phyloP scores from a whole-genome alignment of 2,329 filamentous ascomycete species.

The Calonectria henricotiae region DNA sequence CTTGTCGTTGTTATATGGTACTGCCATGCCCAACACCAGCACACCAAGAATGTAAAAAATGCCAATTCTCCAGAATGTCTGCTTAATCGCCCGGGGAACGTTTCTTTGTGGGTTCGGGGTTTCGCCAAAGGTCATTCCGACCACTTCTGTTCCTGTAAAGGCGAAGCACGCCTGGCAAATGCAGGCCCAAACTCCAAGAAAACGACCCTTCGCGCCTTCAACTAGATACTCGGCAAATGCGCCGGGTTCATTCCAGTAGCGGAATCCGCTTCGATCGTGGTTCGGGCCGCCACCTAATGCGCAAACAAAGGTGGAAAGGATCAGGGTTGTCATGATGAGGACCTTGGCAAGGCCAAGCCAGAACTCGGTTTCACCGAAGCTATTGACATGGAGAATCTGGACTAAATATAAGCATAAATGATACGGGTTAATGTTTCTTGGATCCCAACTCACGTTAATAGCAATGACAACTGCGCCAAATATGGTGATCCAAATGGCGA shows the following conservation, averaged over 20 bases:
- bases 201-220: slow-evolving; percentile 56
- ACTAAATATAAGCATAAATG: not conserved
- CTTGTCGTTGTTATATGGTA: slow-evolving; percentile 47
- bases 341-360: slow-evolving; percentile 65
- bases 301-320: slow-evolving; percentile 53
- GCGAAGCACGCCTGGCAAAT: slow-evolving; percentile 61
- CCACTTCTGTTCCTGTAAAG: slow-evolving; percentile 47
- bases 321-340: slow-evolving; percentile 61
- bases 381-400: slow-evolving; percentile 58
- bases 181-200: slow-evolving; percentile 61
- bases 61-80: slow-evolving; percentile 51
- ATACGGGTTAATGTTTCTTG: fast-evolving
- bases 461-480: slow-evolving; percentile 57
- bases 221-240: slow-evolving; percentile 60
- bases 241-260: slow-evolving; percentile 63
- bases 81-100: slow-evolving; percentile 47
- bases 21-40: slow-evolving; percentile 49
- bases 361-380: slow-evolving; percentile 67
- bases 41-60: slow-evolving; percentile 50
- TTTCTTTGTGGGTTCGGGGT: slow-evolving; percentile 49
- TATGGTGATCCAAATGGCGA: slow-evolving; percentile 59
- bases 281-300: slow-evolving; percentile 61
- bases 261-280: slow-evolving; percentile 60
- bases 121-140: slow-evolving; percentile 46
- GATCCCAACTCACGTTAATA: slow-evolving; percentile 49